Base-by-base conservation (phyloP, 306 rosid genomes). In the Heteromeles arbutifolia region DNA sequence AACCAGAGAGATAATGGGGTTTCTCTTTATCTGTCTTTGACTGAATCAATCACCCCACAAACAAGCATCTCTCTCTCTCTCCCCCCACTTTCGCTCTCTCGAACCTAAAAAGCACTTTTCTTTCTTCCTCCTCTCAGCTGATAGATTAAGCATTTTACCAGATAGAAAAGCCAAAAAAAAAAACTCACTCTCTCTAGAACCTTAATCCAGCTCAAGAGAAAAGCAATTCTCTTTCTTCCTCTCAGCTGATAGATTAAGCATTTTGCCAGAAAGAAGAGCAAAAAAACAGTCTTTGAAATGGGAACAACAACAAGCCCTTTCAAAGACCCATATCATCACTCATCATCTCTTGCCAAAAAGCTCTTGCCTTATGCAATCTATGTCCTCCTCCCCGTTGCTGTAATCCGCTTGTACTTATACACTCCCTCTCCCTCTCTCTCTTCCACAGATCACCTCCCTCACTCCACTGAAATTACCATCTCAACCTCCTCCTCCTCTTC, bases 341-440 rank as follows among this genome's bases (percentile, higher is more conserved):
- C 54, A 50, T 48, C 18, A 48, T 50, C 77, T 26, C 52, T 84
- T 57, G 43, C 84, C 21, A 90, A 74, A 72, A 93, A 78, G 74
- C 77, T 93, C 77, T 54, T 90, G 29, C 88, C 90, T 4, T 91
- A 87, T 82, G 39, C 82, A 44, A 73, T 93, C 62, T 93, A 81
- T 63, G 88, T 89, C 75, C 65, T 91, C 7, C 84, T 90, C 69
- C 97, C 97, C 45, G 2, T 93, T 22, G 91, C 86, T 71, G 79
- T 93, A 14, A 68, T 93, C 77, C 86, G 94, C 12, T 80, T 93
- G 2, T 93, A 79, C 77, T 84, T 87, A 8, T 84, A 84, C 84
- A 91, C 96, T 59, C 74, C 87, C 4, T 76, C 78, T 28, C 76
- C 86, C 67, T 89, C 85, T 64, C 52, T 64, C 3, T 71, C 85